Base-by-base conservation (phyloP, 768 basidiomycete species). In the Xerocomellus dryophilus region DNA sequence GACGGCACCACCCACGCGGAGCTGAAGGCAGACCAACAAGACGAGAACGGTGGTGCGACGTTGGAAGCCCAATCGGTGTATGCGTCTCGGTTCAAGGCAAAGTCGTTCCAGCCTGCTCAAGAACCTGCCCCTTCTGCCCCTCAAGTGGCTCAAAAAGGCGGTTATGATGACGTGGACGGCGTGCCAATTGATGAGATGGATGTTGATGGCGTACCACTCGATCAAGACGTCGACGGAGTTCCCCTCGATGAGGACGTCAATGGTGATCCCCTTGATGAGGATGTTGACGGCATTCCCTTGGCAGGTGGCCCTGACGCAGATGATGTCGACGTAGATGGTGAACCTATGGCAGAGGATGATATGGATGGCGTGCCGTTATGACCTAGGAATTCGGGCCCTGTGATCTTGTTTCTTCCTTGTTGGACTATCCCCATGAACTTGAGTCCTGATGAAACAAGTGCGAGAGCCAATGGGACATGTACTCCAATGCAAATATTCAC, bases 101-200 rank as follows among this genome's bases (percentile, higher is more conserved):
- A 83, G 62, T 78, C 86, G 14, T 93, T 93, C 75, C 83, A 85
- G 63, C 84, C 84, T 12, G 88, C 90, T 1, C 78, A 78, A 18
- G 76, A 74, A 44, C 65, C 67, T 29, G 50, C 60, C 10, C 45
- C 65, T n/a, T 58, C 69, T 40, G 59, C 61, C 34, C 44, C 57
- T 25, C 51, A 49, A 31, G 72, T 61, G 34, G 59, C 49, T 12
- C 74, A 72, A 15, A 78, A 74, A 45, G 74, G 71, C 55, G n/a
- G 17, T 8, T 74, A 74, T 36, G 76, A 76, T 44, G 78, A 81
- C 54, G 64, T 81, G 27, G 83, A 83, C 45, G 85, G 83, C 12
- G 74, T 76, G 55, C 76, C 79, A 3, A 67, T 78, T 32, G 75
- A 81, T 58, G 69, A 77, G 41, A 67, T 81, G 55, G 82, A 78